phyloP scores from a whole-genome alignment of 2,329 filamentous ascomycete species.

The Neofusicoccum parvum region DNA sequence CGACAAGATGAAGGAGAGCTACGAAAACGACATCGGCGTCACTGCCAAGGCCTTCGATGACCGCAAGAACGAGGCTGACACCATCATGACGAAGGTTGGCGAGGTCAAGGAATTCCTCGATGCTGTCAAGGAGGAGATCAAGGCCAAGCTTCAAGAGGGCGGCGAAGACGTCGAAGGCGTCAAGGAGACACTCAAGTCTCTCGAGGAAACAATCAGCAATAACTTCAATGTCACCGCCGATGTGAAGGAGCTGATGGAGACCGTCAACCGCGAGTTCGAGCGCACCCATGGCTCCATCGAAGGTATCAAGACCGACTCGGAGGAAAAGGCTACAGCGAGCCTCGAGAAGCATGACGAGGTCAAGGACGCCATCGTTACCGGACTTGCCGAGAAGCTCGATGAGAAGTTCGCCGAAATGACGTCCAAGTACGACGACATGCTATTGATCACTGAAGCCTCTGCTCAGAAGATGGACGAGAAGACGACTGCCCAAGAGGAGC shows the following conservation, averaged over 20 bases:
- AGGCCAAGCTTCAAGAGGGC: conserved; percentile 75
- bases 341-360: conserved; percentile 64
- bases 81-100: conserved; percentile 74
- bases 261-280: conserved; percentile 84
- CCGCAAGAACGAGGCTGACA: conserved; percentile 79
- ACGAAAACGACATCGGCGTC: conserved; percentile 71
- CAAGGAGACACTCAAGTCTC: conserved; percentile 63
- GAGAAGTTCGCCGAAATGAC: conserved; percentile 82
- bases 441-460: conserved; percentile 72
- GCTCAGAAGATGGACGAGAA: conserved; percentile 73
- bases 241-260: conserved; percentile 65
- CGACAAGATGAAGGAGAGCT: conserved; percentile 71
- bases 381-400: conserved; percentile 63
- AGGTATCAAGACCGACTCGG: conserved; percentile 77
- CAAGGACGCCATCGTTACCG: conserved; percentile 56
- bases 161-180: conserved; percentile 64
- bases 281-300: conserved; percentile 79
- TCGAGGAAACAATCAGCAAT: conserved; percentile 67
- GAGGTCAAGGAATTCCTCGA: conserved; percentile 78
- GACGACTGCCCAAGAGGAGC: conserved; percentile 70
- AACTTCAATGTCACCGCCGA: conserved; percentile 49
- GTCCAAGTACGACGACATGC: conserved; percentile 85
- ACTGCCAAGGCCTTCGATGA: conserved; percentile 81
- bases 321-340: conserved; percentile 57
- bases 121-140: conserved; percentile 75